Evolutionary conservation across 1,284 basidiomycete genomes (phyloP).

Genomic region (Neotropicomus parvogracilis): DNA sequence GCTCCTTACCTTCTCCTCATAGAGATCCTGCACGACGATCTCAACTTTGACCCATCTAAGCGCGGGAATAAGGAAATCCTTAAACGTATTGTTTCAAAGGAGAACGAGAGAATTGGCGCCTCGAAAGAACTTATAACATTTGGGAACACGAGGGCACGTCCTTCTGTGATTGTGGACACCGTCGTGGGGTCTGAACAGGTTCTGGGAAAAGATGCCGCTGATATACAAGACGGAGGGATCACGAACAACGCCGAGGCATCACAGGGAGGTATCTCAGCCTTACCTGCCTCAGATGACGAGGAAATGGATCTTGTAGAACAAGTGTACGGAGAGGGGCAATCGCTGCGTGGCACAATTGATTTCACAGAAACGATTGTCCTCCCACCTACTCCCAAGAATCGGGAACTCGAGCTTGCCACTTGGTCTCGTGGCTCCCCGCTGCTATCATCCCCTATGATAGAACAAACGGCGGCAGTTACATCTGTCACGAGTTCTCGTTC

Average conservation of each 20-base stretch:
- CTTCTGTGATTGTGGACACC: slow-evolving; percentile 24
- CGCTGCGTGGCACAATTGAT: slow-evolving; percentile 67
- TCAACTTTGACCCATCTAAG: slow-evolving; percentile 90
- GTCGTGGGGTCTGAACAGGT: slow-evolving; percentile 24
- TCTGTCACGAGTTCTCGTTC: slow-evolving; percentile 14
- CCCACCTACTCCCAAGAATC: slow-evolving; percentile 81
- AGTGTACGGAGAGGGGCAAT: slow-evolving; percentile 76
- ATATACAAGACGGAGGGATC: slow-evolving; percentile 20
- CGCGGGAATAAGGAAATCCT: slow-evolving; percentile 84
- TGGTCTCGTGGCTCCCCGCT: slow-evolving; percentile 71
- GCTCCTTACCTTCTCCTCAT: slow-evolving; percentile 93
- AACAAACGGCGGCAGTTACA: slow-evolving; percentile 25
- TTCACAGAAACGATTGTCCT: slow-evolving; percentile 78
- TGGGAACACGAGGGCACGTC: slow-evolving; percentile 30
- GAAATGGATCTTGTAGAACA: slow-evolving; percentile 96
- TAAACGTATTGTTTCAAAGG: slow-evolving; percentile 78
- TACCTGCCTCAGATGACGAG: slow-evolving; percentile 53
- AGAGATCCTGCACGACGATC: slow-evolving; percentile 87
- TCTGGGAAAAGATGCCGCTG: slow-evolving; percentile 26
- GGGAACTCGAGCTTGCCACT: slow-evolving; percentile 77
- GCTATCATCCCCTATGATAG: slow-evolving; percentile 44
- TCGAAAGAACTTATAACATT: slow-evolving; percentile 52
- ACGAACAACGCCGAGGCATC: slow-evolving; percentile 22
- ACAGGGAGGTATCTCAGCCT: slow-evolving; percentile 24
- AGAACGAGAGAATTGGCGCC: slow-evolving; percentile 54